Base-by-base conservation (phyloP, 2,329 filamentous ascomycete genomes). In the Orbilia javanica region DNA sequence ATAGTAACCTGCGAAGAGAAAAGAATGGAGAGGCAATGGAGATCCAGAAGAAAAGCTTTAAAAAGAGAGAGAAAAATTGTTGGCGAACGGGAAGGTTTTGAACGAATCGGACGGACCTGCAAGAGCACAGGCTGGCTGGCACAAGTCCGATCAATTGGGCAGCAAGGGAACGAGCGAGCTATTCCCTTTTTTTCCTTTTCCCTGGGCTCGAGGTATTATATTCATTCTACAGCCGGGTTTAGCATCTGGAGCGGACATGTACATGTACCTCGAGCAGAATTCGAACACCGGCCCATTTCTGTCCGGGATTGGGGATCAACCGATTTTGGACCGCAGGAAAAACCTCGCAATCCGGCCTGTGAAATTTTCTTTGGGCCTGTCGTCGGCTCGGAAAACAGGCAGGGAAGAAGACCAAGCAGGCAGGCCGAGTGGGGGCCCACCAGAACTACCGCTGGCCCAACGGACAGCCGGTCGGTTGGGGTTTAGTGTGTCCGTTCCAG, bases 361-460 rank as follows among this genome's bases (percentile, higher is more conserved):
- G 65, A 65, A 70, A 70, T 65, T 77, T 70, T 76, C 42, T 25
- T 57, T n/a, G 15, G 44, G 65, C 65, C 52, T 67, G 62, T 67
- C 29, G 15, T 60, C 67, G 74, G 74, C 74, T 78, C 74, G 74
- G 74, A 68, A 78, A 67, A 78, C 60, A 20, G 62, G 52, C 67
- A 78, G 74, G 74, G 60, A 70, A 55, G 42, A 67, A 36, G 15
- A 27, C 63, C 39, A 46, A 48, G 52, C 60, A 73, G 39, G 62
- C 36, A 68, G 63, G 63, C 71, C 72, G 72, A 76, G 65, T 76
- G 65, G 71, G 71, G 67, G 46, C 39, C 42, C 44, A 60, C 44
- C 36, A 20, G 29, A 64, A 64, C 27, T 34, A 36, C 48, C 39
- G 66, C 53, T 66, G 36, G 66, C 55, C 42, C 66, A 70, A 71